phyloP scores from a whole-genome alignment of 768 basidiomycete genomes.

The Suillus subluteus region DNA sequence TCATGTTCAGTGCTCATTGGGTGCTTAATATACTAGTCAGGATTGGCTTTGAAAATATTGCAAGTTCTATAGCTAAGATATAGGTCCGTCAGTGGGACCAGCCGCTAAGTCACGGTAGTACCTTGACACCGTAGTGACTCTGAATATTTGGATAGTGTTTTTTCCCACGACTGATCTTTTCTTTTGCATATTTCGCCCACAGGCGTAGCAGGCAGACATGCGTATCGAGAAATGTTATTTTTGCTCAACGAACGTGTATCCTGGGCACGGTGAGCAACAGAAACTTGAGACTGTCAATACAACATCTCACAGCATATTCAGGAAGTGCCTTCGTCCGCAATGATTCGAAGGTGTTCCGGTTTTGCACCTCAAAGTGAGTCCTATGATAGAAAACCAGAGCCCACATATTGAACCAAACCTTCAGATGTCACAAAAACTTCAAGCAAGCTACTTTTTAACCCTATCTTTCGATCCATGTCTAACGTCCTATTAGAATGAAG shows the following conservation, averaged over 20 bases:
- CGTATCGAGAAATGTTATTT: conserved; percentile 99
- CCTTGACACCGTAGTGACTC: neutral
- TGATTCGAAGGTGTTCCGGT: conserved; percentile 96
- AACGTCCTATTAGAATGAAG: conserved; percentile 76
- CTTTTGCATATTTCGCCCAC: neutral
- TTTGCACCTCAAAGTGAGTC: conserved; percentile 94
- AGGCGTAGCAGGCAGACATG: conserved; percentile 49
- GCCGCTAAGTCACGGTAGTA: neutral
- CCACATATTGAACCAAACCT: conserved; percentile 13
- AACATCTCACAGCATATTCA: conserved; percentile 29
- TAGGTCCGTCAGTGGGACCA: neutral
- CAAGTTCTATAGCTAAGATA: neutral
- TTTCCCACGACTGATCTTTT: conserved; percentile 32
- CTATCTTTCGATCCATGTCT: neutral
- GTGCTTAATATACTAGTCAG: neutral
- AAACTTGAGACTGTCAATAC: neutral
- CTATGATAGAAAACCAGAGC: neutral
- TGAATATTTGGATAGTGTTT: neutral
- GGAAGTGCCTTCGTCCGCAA: conserved; percentile 97
- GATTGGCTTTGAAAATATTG: neutral
- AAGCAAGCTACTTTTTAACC: conserved; percentile 57
- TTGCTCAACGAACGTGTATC: conserved; percentile 96
- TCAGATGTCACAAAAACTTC: conserved; percentile 98
- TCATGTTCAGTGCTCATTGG: neutral
- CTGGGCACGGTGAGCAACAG: conserved; percentile 77